Base-by-base conservation (phyloP, 176 grass and related monocot species). In the Alloteropsis semialata region DNA sequence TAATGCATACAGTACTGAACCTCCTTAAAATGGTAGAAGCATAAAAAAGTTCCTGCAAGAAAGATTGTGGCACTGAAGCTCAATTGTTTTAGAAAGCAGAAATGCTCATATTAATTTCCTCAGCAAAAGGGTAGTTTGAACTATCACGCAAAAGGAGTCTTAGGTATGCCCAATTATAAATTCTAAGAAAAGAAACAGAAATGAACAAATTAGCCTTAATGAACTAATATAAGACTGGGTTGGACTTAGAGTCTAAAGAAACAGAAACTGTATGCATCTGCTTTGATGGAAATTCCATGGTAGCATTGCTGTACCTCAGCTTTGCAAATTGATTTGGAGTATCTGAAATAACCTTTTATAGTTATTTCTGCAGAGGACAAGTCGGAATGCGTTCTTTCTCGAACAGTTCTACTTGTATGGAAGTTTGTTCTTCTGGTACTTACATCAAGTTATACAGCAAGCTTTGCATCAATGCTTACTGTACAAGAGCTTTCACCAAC, bases 381-480 rank as follows among this genome's bases (percentile, higher is more conserved):
- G 79, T 22, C 91, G 18, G 22, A 91, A 29, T 62, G 50, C 21
- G 49, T 76, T 65, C 84, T 94, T 6, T 94, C 91, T 6, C 85
- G 59, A 58, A 21, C 71, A 41, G 72, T 83, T 27, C 53, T 79
- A 29, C 73, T 79, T 63, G 82, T 82, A 54, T 90, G 82, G 86
- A 34, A 74, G 42, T 77, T 86, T 74, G 75, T 91, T 14, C 54
- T 94, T 36, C 57, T 91, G 21, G 60, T 91, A 65, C 85, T 94
- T 50, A 69, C 86, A 19, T 87, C 89, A 66, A 94, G 89, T 34
- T 94, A 94, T 37, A 94, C 88, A 61, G 92, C 92, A 80, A 91
- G 80, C 48, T 65, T 94, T 39, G 41, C 92, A 12, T 94, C 89
- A n/a, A 91, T 94, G 79, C 79, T 94, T 17, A 94, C 89, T 17